Evolutionary conservation across 352 stramenopile species (phyloP).

Genomic region (Phytophthora pisi): DNA sequence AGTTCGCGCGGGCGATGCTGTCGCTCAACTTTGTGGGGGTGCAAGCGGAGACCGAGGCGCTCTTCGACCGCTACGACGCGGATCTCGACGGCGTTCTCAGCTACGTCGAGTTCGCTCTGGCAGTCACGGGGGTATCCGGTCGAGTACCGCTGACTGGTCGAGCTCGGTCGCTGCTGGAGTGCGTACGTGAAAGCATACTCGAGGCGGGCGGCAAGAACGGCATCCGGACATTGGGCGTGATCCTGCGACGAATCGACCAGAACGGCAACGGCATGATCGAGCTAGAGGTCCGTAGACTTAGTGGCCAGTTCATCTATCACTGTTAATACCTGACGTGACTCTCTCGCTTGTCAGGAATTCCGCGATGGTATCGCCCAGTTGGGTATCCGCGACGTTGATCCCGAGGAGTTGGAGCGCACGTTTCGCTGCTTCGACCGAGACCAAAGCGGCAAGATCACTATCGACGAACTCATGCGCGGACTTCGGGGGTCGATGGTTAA

Average conservation of each 20-base stretch:
- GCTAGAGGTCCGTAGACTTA: constrained; percentile 42
- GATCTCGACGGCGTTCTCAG: constrained; percentile 80
- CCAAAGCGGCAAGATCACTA: constrained; percentile 80
- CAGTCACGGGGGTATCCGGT: constrained; percentile 45
- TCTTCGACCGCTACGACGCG: constrained; percentile 91
- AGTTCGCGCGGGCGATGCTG: constrained; percentile 88
- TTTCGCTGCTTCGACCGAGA: constrained; percentile 87
- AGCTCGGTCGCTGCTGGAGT: constrained; percentile 43
- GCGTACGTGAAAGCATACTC: constrained; percentile 59
- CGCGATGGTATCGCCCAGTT: constrained; percentile 56
- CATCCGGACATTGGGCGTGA: constrained; percentile 67
- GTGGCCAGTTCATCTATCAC: neutral
- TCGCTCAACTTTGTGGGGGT: constrained; percentile 90
- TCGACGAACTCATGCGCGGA: constrained; percentile 90
- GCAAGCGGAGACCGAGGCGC: constrained; percentile 79
- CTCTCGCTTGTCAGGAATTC: constrained; percentile 50
- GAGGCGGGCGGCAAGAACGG: constrained; percentile 74
- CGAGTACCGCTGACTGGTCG: constrained; percentile 13
- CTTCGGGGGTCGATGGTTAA: constrained; percentile 84
- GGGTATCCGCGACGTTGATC: constrained; percentile 43
- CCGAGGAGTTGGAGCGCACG: constrained; percentile 49
- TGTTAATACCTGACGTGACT: neutral
- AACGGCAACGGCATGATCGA: constrained; percentile 81
- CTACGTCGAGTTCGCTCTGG: constrained; percentile 75
- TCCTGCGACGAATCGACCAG: constrained; percentile 80